These are phyloP conservation scores for Exophiala oligosperma DNA, from an alignment of 2,329 filamentous ascomycete genomes.

Conservation along the genomic window DNA sequence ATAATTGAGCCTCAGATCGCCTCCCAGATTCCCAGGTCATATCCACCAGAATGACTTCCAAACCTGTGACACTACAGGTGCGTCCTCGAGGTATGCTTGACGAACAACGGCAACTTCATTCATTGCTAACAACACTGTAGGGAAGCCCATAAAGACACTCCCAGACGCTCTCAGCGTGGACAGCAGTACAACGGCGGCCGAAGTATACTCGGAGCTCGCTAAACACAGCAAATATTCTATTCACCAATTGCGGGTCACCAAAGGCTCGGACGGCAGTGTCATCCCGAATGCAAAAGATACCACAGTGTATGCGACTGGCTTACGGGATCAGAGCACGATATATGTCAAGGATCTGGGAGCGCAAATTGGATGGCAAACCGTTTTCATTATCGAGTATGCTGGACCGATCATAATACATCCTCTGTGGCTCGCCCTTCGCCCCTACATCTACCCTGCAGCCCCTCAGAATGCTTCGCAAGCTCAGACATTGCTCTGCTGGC, in stretches of 20 bases:
- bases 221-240: conserved; percentile 55
- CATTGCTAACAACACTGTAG: conserved; percentile 38
- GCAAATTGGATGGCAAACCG: conserved; percentile 88
- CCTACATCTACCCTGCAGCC: conserved; percentile 65
- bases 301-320: conserved; percentile 55
- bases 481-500: conserved; percentile 71
- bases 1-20: not conserved
- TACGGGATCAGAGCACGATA: conserved; percentile 62
- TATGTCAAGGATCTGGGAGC: conserved; percentile 91
- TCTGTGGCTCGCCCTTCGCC: conserved; percentile 68
- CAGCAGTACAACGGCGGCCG: conserved; percentile 51
- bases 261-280: conserved; percentile 60
- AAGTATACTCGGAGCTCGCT: conserved; percentile 60
- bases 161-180: conserved; percentile 57
- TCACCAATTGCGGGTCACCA: conserved; percentile 64
- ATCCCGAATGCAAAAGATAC: conserved; percentile 56
- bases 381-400: conserved; percentile 93
- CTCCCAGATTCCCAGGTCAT: not conserved
- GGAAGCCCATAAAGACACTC: conserved; percentile 62
- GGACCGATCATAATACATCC: conserved; percentile 88
- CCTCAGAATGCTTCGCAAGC: conserved; percentile 57
- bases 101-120: not conserved
- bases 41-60: conserved; percentile 35
- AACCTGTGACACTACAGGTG: conserved; percentile 40
- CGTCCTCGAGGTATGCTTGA: conserved; percentile 42